These are phyloP conservation scores for Neopestalotiopsis clavispora DNA, from an alignment of 2,329 filamentous ascomycete genomes.

Conservation along the genomic window DNA sequence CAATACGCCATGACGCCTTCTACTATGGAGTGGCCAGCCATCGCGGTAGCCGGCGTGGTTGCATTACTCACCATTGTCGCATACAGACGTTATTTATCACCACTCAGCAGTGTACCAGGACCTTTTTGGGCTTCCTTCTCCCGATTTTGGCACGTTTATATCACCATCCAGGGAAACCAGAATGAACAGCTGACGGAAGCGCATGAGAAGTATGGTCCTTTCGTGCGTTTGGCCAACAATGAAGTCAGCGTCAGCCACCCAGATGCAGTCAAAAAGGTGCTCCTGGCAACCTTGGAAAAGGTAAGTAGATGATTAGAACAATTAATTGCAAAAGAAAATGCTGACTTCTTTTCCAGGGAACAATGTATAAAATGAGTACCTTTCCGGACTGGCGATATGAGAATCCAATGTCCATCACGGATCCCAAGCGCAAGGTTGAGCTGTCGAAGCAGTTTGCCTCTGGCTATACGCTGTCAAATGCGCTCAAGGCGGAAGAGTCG, in stretches of 20 bases:
- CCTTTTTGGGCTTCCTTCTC: constrained; percentile 45
- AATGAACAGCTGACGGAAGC: constrained; percentile 40
- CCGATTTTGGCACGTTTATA: constrained; percentile 43
- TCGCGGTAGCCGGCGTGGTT: background rate
- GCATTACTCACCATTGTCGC: background rate
- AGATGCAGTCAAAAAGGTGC: constrained; percentile 43
- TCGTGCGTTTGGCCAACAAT: constrained; percentile 45
- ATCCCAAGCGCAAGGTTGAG: constrained; percentile 22
- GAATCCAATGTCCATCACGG: constrained; percentile 19
- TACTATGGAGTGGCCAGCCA: background rate
- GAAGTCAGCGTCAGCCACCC: constrained; percentile 44
- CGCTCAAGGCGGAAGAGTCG: constrained; percentile 22
- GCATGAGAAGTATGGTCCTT: constrained; percentile 44
- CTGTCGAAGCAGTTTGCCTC: constrained; percentile 32
- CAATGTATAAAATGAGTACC: constrained; percentile 15
- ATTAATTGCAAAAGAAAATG: background rate
- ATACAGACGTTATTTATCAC: constrained; percentile 4
- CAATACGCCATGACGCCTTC: background rate
- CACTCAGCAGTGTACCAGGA: constrained; percentile 35
- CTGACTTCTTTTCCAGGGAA: background rate
- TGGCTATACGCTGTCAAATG: constrained; percentile 34
- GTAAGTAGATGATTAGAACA: background rate
- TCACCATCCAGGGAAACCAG: constrained; percentile 39
- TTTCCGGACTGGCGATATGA: constrained; percentile 22
- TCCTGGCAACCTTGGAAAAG: constrained; percentile 39